Evolutionary conservation across 495 filamentous ascomycete species (phyloP), one percentile per base, ranked within the genome.

Genomic region (Xylaria nigripes): DNA sequence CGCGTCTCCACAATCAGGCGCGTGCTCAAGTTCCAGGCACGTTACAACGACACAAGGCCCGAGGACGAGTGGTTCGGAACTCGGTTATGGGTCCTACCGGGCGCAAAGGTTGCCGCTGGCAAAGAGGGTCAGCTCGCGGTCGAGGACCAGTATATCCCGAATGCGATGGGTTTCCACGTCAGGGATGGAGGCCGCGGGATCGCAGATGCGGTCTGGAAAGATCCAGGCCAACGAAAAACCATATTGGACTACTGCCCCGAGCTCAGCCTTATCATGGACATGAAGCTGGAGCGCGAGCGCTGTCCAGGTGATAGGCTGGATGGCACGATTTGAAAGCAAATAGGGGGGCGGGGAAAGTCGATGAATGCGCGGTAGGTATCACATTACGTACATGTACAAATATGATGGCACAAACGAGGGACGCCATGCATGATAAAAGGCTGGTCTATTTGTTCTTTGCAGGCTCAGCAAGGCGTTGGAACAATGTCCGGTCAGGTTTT

Each of bases 21-120:
- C 24, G 63, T 78, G 12, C 64, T 79, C 2, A 47, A 54, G 6
- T 75, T 72, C 51, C 72, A 79, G 44, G 64, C 59, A 3, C 64
- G 76, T 10, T 69, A 65, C 49, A 72, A 76, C 54, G 63, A 74
- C 59, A 70, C 64, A 6, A 66, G 72, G 19, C 62, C 74, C 54
- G 76, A 79, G 58, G 76, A 79, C 44, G 68, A 75, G 52, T 79
- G 76, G 76, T 72, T 79, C 41, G 65, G 69, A 3, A 69, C 67
- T 43, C 69, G 76, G 0, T 58, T 79, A 10, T 63, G 62, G 9
- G 24, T 67, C 21, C 55, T 78, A 19, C 74, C 74, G 0, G 76
- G 72, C 6, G 72, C 70, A 19, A 72, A 71, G 36, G 70, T 77
- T 29, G 70, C 76, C 0, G 55, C 62, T 6, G 70, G 60, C 4